Base-by-base conservation (phyloP, 805 yeast genomes). In the Dipodascus albidus region DNA sequence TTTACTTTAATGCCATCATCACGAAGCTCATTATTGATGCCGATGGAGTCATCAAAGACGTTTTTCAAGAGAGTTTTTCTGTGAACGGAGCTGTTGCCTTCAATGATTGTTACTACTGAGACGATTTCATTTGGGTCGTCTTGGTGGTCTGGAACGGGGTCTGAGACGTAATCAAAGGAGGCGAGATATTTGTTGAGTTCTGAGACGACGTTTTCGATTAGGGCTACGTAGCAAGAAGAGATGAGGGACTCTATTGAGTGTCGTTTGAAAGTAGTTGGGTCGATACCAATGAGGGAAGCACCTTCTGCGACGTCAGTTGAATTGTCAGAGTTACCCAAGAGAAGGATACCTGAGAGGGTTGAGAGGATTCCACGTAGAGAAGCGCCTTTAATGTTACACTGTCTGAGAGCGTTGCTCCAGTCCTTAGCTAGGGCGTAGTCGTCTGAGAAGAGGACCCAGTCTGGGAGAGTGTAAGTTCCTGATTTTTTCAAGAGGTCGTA, bases 401-500 rank as follows among this genome's bases (percentile, higher is more conserved):
- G 66, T 2, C 60, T 48, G 17, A 68, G 59, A 3, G 72, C 67
- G 50, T 67, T 70, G 8, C 67, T 60, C 75, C 75, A 71, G 56
- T 70, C 74, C 42, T 65, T 63, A 8, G 73, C 73, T 23, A 69
- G 57, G 1, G 73, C 69, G 33, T 65, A 58, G 54, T 69, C 73
- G 49, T 69, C 73, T 1, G 72, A 65, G 50, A 62, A 60, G 22
- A 58, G 55, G 47, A 68, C 70, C 71, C 70, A 69, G 21, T 56
- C 61, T 1, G 72, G 71, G 9, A 69, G 58, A 4, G 54, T 50
- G 54, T 57, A 66, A 11, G 70, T 67, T 2, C 55, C 60, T 2
- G 67, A 61, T 27, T 53, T 56, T 8, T 54, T 55, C 49, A 69
- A 63, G 44, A 68, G 58, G 3, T 59, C 63, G 53, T 69, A 68